Base-by-base conservation (phyloP, 148 eudicot genomes). In the Vaccinium vitisidaea region DNA sequence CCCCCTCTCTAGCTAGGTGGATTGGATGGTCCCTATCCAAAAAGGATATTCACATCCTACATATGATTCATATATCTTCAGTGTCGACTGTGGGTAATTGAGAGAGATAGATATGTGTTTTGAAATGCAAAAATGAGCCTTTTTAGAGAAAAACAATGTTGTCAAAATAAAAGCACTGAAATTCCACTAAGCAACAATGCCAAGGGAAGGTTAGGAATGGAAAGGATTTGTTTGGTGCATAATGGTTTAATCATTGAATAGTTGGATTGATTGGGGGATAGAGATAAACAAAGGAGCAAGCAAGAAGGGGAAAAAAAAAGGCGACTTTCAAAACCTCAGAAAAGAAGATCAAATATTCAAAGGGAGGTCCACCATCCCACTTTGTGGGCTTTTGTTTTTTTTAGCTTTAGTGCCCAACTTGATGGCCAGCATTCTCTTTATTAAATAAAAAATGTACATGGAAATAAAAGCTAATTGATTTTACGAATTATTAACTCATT, bases 301-400 rank as follows among this genome's bases (percentile, higher is more conserved):
- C 67, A 53, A 80, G n/a, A 30, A 3, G n/a, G 32, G 13, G 25
- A 19, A 30, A 6, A 55, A 59, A 23, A 39, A 80, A 80, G 21
- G 82, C 23, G 3, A 54, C 36, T 59, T 80, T 80, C 50, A 80
- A 50, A 80, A 55, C 69, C 70, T 83, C 25, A 55, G 55, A 74
- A 50, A 67, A 80, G 69, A 11, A 39, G 73, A 52, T 39, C 67
- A 79, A 79, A 84, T 39, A 19, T 77, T 84, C 50, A 27, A 79
- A 65, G 49, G 53, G 80, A 46, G 74, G 73, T 80, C 87, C 73
- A 80, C 84, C 56, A 69, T 80, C 73, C 86, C 83, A 84, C 86
- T 84, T 30, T 73, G 27, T 16, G 77, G 49, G n/a, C n/a, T 73
- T 27, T 32, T n/a, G n/a, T 6, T 19, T 71, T 69, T 71, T 71